A percentile compares a stretch with the other conserved stretches of the same genome.
Evolutionary conservation across 352 stramenopile species (phyloP).

Genomic region (Phytophthora cactorum): DNA sequence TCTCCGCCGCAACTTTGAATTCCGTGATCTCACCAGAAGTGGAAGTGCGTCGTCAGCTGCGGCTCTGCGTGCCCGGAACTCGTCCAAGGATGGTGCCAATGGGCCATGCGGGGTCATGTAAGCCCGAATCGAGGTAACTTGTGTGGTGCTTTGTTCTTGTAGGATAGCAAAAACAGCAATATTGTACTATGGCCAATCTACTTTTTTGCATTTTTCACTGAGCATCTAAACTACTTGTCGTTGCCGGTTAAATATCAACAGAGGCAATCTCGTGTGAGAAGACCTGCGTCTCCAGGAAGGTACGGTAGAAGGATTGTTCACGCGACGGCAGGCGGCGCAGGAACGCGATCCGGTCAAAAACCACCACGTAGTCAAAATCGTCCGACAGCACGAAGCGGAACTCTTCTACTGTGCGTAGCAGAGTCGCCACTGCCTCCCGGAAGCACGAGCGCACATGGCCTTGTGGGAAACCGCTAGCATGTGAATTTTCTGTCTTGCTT

Average conservation of each 20-base stretch:
- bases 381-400: slow-evolving; percentile 88
- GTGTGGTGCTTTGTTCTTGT: slow-evolving; percentile 23
- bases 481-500: slow-evolving; percentile 36
- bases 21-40: slow-evolving; percentile 40
- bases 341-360: slow-evolving; percentile 84
- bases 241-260: slow-evolving; percentile 34
- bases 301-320: slow-evolving; percentile 77
- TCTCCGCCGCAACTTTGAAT: slow-evolving; percentile 83
- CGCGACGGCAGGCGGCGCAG: slow-evolving; percentile 51
- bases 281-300: slow-evolving; percentile 86
- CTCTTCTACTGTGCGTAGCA: slow-evolving; percentile 69
- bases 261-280: slow-evolving; percentile 88
- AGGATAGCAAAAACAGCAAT: slow-evolving; percentile 23
- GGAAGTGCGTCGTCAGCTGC: slow-evolving; percentile 26
- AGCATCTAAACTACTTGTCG: slow-evolving; percentile 10
- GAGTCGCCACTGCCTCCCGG: slow-evolving; percentile 49
- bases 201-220: slow-evolving; percentile 28
- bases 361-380: slow-evolving; percentile 88
- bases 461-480: slow-evolving; percentile 57
- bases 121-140: slow-evolving; percentile 8
- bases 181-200: slow-evolving; percentile 32
- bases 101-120: slow-evolving; percentile 46
- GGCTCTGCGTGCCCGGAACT: slow-evolving; percentile 11
- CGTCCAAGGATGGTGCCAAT: slow-evolving; percentile 29
- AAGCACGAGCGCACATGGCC: slow-evolving; percentile 68